A percentile compares a stretch with the other conserved stretches of the same genome.
Conservation (phyloP, 345 rosid genomes). For the Euphorbia pulcherrima region DNA sequence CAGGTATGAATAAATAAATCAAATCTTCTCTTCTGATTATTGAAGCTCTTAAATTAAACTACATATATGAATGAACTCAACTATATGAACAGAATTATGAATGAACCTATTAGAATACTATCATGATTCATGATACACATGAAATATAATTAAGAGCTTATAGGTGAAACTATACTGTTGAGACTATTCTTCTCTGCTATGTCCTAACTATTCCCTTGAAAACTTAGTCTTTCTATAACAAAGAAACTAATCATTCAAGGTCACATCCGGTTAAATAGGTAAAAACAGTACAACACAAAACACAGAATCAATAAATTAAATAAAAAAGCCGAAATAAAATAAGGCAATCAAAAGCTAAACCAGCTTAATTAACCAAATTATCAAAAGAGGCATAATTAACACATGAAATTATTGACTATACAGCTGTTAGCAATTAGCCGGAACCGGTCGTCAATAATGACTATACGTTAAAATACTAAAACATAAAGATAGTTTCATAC, state of each 20-base stretch:
- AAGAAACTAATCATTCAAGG: neutral
- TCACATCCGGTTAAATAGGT: neutral
- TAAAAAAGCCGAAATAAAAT: no score
- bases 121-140: neutral
- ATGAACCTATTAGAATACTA: neutral
- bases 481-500: constrained; percentile 1
- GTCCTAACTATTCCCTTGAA: neutral
- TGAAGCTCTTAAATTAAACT: neutral
- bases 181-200: neutral
- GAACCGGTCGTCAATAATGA: neutral
- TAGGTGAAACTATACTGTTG: neutral
- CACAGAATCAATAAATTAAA: neutral
- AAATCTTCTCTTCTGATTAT: neutral
- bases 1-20: no score
- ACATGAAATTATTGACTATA: neutral
- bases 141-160: neutral
- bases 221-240: neutral
- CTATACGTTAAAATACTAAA: neutral
- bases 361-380: neutral
- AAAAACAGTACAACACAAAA: neutral
- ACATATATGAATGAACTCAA: neutral
- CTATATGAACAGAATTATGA: neutral
- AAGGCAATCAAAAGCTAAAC: neutral
- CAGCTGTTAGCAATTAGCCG: no score
- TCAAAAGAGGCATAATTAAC: neutral